Base-by-base conservation (phyloP, 768 basidiomycete genomes). In the Lentinula boryana region DNA sequence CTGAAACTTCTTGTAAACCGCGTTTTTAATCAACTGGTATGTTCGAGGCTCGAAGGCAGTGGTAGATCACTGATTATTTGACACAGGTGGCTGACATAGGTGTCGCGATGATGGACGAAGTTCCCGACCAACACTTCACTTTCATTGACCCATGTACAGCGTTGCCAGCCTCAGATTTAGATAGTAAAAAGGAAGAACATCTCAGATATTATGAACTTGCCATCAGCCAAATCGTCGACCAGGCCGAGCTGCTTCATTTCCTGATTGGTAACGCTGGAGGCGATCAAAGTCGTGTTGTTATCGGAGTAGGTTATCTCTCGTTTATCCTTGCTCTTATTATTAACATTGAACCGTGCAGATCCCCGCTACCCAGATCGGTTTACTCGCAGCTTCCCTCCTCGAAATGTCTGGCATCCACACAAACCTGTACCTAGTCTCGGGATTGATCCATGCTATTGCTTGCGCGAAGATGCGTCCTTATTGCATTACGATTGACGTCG, bases 81-180 rank as follows among this genome's bases (percentile, higher is more conserved):
- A 27, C 27, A 52, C 33, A 58, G 57, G 31, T 58, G 31, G 57
- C 49, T 13, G 57, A 58, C 32, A 7, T 58, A 36, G 57, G 57
- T 32, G 18, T 35, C 32, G 23, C 3, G 8, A 21, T 49, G 33
- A 48, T 58, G 57, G 57, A 58, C 8, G 1, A 9, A 7, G 16
- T 49, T 23, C 9, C 40, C 3, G 57, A 32, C 18, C 48, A 33
- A 15, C 57, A 58, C 35, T 58, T 58, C 44, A 58, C 57, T 36
- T 48, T 48, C 32, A 49, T 50, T 7, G 57, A 58, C 21, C 57
- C 57, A 13, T 27, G 13, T 3, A 21, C 13, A 15, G 40, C 40
- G 5, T 41, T 44, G 31, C 23, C 12, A 21, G 13, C 21, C 13
- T 15, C n/a, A 18, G 23, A 36, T 4, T 41, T 5, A 13, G 18